phyloP scores from a whole-genome alignment of 257 asterid species.

The Fraxinus americana region DNA sequence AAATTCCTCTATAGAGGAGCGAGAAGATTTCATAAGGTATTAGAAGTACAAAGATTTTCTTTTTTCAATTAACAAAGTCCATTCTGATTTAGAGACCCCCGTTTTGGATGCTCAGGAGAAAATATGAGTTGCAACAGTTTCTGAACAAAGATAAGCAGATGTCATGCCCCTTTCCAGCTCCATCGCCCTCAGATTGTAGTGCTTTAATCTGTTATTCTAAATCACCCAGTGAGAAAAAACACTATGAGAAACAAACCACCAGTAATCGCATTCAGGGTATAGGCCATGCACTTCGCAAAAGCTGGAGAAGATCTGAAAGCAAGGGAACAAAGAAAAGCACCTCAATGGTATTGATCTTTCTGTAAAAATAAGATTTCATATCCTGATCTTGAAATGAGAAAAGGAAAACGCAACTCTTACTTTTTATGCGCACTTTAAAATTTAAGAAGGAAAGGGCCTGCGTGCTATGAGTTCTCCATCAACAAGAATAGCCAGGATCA shows the following conservation, averaged over 20 bases:
- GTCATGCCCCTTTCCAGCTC: constrained; percentile 52
- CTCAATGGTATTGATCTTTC: constrained; percentile 59
- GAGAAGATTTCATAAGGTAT: constrained; percentile 87
- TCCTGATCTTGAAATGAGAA: not conserved
- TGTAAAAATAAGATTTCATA: constrained; percentile 3
- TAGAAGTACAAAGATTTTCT: not conserved
- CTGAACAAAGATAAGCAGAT: constrained; percentile 37
- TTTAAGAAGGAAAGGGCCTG: not conserved
- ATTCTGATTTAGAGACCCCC: constrained; percentile 24
- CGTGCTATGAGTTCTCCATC: not conserved
- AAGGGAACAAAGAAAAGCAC: constrained; percentile 54
- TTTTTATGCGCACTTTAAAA: not conserved
- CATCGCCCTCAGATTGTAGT: constrained; percentile 40
- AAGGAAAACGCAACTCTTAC: not conserved
- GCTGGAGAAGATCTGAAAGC: constrained; percentile 74
- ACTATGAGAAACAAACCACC: constrained; percentile 51
- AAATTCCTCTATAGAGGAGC: constrained; percentile 70
- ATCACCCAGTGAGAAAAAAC: constrained; percentile 45
- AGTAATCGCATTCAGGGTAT: constrained; percentile 56
- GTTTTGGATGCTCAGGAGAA: constrained; percentile 59
- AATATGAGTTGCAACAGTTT: constrained; percentile 79
- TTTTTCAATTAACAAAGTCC: not conserved
- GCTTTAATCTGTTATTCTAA: constrained; percentile 38
- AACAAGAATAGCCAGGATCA: not conserved
- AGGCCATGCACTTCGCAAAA: constrained; percentile 75